These are phyloP conservation scores for Telopea speciosissima DNA, from an alignment of 177 flowering plant genomes.

Conservation along the genomic window DNA sequence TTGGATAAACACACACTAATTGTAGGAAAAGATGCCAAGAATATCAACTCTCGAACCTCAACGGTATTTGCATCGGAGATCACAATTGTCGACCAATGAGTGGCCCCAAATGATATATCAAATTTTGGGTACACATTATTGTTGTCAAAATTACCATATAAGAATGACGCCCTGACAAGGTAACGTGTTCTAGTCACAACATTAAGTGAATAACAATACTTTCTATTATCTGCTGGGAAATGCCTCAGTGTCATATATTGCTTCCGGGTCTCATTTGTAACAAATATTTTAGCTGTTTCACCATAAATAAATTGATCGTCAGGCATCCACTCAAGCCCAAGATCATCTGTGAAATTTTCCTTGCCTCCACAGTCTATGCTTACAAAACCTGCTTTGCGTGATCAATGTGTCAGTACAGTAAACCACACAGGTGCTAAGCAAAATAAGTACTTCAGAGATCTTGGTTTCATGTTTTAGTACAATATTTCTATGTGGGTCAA, in stretches of 20 bases:
- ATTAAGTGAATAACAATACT: conserved; percentile 77
- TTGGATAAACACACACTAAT: conserved; percentile 85
- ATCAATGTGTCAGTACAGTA: conserved; percentile 9
- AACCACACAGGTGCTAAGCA: background rate
- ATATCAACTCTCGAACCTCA: conserved; percentile 65
- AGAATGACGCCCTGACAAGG: conserved; percentile 78
- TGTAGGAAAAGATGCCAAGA: conserved; percentile 65
- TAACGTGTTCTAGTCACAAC: conserved; percentile 74
- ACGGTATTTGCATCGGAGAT: conserved; percentile 77
- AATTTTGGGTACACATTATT: conserved; percentile 91
- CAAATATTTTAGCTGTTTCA: conserved; percentile 46
- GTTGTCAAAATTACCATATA: conserved; percentile 90
- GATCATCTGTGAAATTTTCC: conserved; percentile 55
- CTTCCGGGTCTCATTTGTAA: conserved; percentile 58
- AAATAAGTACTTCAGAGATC: background rate
- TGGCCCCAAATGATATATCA: conserved; percentile 85
- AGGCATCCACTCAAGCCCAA: conserved; percentile 75
- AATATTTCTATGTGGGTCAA: background rate
- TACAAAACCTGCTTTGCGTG: conserved; percentile 63
- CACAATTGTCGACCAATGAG: conserved; percentile 90
- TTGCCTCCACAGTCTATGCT: conserved; percentile 85
- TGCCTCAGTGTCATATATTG: conserved; percentile 73
- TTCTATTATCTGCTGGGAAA: conserved; percentile 78
- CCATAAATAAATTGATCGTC: conserved; percentile 57
- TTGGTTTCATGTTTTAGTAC: background rate